Conservation (phyloP, 2,329 filamentous ascomycete species). For the Coniochaeta prunicola region DNA sequence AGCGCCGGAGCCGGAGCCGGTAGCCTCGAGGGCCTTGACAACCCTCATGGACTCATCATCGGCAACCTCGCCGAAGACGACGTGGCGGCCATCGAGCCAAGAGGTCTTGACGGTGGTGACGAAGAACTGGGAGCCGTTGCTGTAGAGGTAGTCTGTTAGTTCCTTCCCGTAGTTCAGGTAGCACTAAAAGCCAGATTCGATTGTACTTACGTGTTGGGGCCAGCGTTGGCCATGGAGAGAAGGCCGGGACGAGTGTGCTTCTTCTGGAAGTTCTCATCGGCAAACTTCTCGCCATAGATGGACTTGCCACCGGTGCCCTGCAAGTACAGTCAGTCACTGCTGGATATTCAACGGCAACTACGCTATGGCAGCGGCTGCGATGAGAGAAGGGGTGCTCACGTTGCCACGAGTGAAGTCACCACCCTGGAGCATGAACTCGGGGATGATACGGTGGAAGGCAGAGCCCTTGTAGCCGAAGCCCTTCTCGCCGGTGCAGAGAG, state of each 20-base stretch:
- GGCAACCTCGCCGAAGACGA: slow-evolving; percentile 73
- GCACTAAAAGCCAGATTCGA: not conserved
- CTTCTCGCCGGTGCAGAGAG: slow-evolving; percentile 74
- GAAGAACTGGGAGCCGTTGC: slow-evolving; percentile 98
- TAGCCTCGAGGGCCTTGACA: slow-evolving; percentile 56
- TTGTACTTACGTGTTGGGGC: slow-evolving; percentile 72
- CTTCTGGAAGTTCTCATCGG: slow-evolving; percentile 81
- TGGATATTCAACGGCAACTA: not conserved
- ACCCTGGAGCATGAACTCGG: slow-evolving; percentile 91
- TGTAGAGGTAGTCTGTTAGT: slow-evolving; percentile 44
- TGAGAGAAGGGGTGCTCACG: slow-evolving; percentile 34
- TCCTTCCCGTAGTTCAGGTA: no score
- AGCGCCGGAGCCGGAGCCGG: slow-evolving; percentile 46
- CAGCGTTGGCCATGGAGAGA: slow-evolving; percentile 93
- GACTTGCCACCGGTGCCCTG: slow-evolving; percentile 87
- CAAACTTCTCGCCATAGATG: slow-evolving; percentile 93
- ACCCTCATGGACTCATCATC: slow-evolving; percentile 39
- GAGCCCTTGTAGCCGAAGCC: slow-evolving; percentile 79
- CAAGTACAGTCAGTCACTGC: not conserved
- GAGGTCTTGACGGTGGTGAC: slow-evolving; percentile 86
- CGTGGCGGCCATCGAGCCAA: slow-evolving; percentile 78
- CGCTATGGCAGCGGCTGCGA: slow-evolving; percentile 30
- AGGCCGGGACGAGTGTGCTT: slow-evolving; percentile 71
- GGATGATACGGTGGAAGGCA: slow-evolving; percentile 88
- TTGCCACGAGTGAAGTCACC: slow-evolving; percentile 92